Base-by-base conservation (phyloP, 176 grass and related monocot genomes). In the Musa itinerans region DNA sequence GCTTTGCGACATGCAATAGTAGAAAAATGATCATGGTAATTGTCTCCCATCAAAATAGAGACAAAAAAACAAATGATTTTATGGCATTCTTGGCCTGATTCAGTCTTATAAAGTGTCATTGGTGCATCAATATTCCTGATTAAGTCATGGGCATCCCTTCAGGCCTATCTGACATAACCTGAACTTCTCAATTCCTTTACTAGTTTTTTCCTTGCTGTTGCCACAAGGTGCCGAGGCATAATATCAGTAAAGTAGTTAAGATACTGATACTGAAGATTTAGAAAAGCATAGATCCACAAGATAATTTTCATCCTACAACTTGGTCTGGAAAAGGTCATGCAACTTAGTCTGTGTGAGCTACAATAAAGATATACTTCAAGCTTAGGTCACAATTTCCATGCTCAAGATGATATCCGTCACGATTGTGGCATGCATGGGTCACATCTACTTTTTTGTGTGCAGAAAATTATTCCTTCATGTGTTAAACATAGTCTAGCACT, bases 191-290 rank as follows among this genome's bases (percentile, higher is more conserved):
- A 85, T 71, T 92, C 89, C 86, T 91, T 90, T 9, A 90, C 65
- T 43, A 97, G 83, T 71, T 91, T 91, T 82, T 84, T 90, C 83
- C 93, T 86, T 25, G 90, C 87, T 75, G 89, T 83, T 52, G 90
- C 88, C 93, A 76, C 78, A 74, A 21, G 50, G 9, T 70, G 17
- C 68, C 68, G 11, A 70, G 43, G 29, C 9, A n/a, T 20, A 50
- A 15, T 1, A 50, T 50, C 24, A 70, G 34, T 29, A 43, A 67
- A 11, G 14, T n/a, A 16, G 65, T 1, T 14, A 68, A 17, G 4
- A 16, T 43, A 29, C 8, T 1, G 7, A n/a, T 14, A 15, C 7
- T 4, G 8, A 14, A 8, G 5, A 61, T 21, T 61, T 20, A 50
- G 10, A 70, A 68, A 68, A 22, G 14, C 16, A 68, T 68, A 26